These are phyloP conservation scores for Vigna angularis DNA, from an alignment of 306 rosid species.

Conservation along the genomic window DNA sequence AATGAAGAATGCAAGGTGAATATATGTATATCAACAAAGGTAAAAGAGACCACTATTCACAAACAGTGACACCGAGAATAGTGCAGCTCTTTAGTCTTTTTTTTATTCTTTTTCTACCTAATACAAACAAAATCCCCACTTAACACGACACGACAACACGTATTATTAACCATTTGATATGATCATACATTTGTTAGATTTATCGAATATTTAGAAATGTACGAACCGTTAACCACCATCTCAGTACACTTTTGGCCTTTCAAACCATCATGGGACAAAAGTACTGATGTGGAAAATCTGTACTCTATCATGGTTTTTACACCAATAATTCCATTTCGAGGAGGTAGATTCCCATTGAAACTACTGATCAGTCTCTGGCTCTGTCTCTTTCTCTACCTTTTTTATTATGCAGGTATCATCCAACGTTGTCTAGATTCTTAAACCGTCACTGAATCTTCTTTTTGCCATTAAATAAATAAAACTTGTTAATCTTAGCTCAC, in stretches of 20 bases:
- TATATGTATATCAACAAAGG: neutral
- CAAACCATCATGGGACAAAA: neutral
- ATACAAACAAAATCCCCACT: conserved; percentile 12
- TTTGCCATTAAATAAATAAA: conserved; percentile 1
- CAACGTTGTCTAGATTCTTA: neutral
- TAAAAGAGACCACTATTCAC: neutral
- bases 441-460: neutral
- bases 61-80: neutral
- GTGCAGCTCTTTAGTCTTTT: neutral
- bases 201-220: conserved; percentile 1
- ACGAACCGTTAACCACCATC: neutral
- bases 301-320: neutral
- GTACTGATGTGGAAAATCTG: conserved; percentile 7
- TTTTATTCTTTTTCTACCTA: neutral
- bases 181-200: neutral
- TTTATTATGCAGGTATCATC: neutral
- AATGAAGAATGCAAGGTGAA: neutral
- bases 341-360: conserved; percentile 4
- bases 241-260: neutral
- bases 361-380: neutral
- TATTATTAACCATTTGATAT: neutral
- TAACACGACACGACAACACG: neutral
- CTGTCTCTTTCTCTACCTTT: neutral
- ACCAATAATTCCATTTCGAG: neutral
- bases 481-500: neutral